These are phyloP conservation scores for Polygonum maritimum DNA, from an alignment of 148 eudicot species.

Conservation along the genomic window DNA sequence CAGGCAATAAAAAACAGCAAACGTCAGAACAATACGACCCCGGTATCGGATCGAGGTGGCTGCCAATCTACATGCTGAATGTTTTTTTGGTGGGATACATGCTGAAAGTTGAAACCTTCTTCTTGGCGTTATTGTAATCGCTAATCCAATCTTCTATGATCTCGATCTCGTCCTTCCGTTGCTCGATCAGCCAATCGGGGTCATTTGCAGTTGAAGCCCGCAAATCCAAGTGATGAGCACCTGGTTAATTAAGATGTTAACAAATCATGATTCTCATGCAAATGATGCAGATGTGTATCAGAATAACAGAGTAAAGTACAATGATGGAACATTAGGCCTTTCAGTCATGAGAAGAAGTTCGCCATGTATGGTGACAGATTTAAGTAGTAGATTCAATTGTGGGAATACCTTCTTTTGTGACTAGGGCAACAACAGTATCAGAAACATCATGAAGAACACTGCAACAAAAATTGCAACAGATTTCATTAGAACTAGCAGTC, in stretches of 20 bases:
- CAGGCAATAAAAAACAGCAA: background rate
- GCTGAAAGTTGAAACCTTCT: slow-evolving; percentile 19
- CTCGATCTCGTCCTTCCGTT: slow-evolving; percentile 50
- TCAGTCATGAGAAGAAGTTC: no score
- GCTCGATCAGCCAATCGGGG: slow-evolving; percentile 83
- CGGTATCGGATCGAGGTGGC: background rate
- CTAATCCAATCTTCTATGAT: slow-evolving; percentile 65
- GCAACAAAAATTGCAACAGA: slow-evolving; percentile 19
- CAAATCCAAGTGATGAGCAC: slow-evolving; percentile 93
- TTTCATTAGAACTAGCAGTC: background rate
- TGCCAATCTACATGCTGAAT: slow-evolving; percentile 15
- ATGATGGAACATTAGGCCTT: background rate
- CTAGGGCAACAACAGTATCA: slow-evolving; percentile 61
- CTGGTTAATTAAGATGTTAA: slow-evolving; percentile 17
- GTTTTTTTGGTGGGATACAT: slow-evolving; percentile 4
- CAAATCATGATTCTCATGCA: background rate
- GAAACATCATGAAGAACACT: slow-evolving; percentile 82
- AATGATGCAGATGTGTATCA: background rate
- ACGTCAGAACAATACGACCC: background rate
- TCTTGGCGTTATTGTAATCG: slow-evolving; percentile 21
- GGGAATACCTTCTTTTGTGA: slow-evolving; percentile 60
- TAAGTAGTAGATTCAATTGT: background rate
- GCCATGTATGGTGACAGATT: background rate
- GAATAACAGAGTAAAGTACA: background rate
- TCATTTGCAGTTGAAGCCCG: slow-evolving; percentile 61